phyloP scores from a whole-genome alignment of 2,329 filamentous ascomycete genomes.

The Penicillium sp. region DNA sequence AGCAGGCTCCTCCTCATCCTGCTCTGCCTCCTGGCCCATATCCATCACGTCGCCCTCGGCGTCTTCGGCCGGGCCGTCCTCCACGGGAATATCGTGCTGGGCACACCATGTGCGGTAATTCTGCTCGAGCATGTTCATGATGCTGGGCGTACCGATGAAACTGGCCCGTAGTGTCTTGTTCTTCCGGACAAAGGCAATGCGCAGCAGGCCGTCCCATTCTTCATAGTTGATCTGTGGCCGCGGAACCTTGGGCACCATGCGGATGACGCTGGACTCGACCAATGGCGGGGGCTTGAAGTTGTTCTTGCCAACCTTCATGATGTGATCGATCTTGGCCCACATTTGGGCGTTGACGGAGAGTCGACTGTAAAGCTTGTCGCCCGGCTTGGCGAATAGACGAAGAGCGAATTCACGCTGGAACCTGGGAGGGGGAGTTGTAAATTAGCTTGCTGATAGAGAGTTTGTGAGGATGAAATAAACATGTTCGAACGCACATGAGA shows the following conservation, averaged over 20 bases:
- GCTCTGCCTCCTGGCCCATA: constrained; percentile 33
- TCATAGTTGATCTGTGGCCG: constrained; percentile 88
- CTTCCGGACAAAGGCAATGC: constrained; percentile 81
- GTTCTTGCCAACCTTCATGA: constrained; percentile 93
- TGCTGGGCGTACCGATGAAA: constrained; percentile 77
- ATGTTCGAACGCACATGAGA: constrained; percentile 64
- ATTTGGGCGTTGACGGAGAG: constrained; percentile 92
- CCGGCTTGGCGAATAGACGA: constrained; percentile 82
- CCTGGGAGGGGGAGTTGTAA: constrained; percentile 11
- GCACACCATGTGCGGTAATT: constrained; percentile 93
- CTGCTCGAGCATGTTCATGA: constrained; percentile 77
- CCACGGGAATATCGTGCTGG: constrained; percentile 76
- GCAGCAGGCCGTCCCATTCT: constrained; percentile 89
- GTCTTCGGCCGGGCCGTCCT: constrained; percentile 60
- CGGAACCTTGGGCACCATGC: constrained; percentile 84
- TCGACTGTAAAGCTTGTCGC: constrained; percentile 87
- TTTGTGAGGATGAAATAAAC: constrained; percentile 49
- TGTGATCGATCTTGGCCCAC: constrained; percentile 70
- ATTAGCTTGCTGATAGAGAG: constrained; percentile 57
- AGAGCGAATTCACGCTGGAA: constrained; percentile 88
- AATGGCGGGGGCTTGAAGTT: constrained; percentile 95
- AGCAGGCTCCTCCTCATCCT: constrained; percentile 49
- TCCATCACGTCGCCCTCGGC: constrained; percentile 40
- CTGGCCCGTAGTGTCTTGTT: constrained; percentile 85
- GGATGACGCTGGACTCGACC: constrained; percentile 88